phyloP scores from a whole-genome alignment of 148 eudicot species.

The Silene latifolia region DNA sequence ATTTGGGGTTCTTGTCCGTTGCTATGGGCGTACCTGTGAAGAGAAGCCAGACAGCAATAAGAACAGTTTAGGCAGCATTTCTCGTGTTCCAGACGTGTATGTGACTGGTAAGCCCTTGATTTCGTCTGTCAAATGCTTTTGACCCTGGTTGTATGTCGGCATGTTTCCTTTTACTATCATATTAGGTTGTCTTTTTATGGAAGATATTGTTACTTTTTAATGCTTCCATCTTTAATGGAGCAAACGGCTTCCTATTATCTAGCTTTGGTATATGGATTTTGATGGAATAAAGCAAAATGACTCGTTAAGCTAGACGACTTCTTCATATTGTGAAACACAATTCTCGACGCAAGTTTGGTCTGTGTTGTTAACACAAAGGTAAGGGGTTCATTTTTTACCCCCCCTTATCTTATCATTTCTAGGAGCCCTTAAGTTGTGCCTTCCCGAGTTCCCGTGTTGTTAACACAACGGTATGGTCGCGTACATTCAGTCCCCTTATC shows the following conservation, averaged over 20 bases:
- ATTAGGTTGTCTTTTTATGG: not conserved
- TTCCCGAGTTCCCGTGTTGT: not conserved
- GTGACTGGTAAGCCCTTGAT: constrained; percentile 18
- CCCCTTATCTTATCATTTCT: too few species aligned
- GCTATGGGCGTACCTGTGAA: constrained; percentile 49
- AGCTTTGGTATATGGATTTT: not conserved
- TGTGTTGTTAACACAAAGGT: too few species aligned
- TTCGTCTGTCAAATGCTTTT: not conserved
- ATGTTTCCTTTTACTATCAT: not conserved
- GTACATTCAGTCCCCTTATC: not conserved
- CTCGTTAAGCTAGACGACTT: not conserved
- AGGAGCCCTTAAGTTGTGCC: not conserved
- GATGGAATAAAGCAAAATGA: too few species aligned
- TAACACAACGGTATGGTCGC: not conserved
- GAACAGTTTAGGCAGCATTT: not conserved
- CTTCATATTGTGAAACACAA: not conserved
- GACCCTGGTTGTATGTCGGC: not conserved
- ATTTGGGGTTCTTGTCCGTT: constrained; percentile 90
- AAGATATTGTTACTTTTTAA: not conserved
- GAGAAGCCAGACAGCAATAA: constrained; percentile 19
- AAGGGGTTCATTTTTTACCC: too few species aligned
- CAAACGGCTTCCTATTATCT: not conserved
- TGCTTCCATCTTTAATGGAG: not conserved
- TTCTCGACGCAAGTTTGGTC: too few species aligned
- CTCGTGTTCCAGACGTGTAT: constrained; percentile 12